Evolutionary conservation across 768 basidiomycete genomes (phyloP).

Genomic region (Psilocybe sp.): DNA sequence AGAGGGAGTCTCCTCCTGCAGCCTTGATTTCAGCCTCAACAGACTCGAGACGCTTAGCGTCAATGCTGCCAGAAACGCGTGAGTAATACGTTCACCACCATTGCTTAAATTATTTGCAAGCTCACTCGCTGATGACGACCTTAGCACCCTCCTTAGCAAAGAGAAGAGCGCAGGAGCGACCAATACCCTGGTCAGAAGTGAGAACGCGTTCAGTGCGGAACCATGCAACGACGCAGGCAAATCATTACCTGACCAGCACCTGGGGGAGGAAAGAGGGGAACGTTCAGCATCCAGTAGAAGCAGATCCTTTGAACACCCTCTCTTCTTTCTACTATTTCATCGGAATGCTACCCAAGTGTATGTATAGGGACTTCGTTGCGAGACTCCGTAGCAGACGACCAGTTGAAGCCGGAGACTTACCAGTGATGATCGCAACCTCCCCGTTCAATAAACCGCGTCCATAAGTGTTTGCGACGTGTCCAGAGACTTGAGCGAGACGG

Average conservation of each 20-base stretch:
- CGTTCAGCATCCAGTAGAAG: neutral
- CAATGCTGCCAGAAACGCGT: constrained; percentile 48
- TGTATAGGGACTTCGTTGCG: too few relatives aligned
- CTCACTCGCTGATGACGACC: constrained; percentile 81
- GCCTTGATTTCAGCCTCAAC: constrained; percentile 75
- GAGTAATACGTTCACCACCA: neutral
- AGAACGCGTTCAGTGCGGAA: neutral
- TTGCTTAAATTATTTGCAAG: constrained; percentile 8
- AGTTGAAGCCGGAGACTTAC: constrained; percentile 35
- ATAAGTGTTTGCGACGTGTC: constrained; percentile 57
- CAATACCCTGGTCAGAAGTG: constrained; percentile 60
- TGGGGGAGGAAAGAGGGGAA: constrained; percentile 18
- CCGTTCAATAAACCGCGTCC: constrained; percentile 63
- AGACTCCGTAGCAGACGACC: too few relatives aligned
- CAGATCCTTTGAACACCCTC: neutral
- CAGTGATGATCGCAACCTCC: constrained; percentile 86
- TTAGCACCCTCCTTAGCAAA: constrained; percentile 87
- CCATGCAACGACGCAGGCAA: neutral
- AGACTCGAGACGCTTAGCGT: constrained; percentile 59
- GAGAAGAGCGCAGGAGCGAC: constrained; percentile 67
- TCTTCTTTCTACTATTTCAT: too few relatives aligned
- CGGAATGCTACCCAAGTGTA: too few relatives aligned
- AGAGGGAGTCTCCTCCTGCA: constrained; percentile 70
- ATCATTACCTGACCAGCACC: constrained; percentile 70
- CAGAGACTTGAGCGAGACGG: constrained; percentile 68